Evolutionary conservation across 2,329 filamentous ascomycete species (phyloP).

Genomic region (Fusarium napiforme): DNA sequence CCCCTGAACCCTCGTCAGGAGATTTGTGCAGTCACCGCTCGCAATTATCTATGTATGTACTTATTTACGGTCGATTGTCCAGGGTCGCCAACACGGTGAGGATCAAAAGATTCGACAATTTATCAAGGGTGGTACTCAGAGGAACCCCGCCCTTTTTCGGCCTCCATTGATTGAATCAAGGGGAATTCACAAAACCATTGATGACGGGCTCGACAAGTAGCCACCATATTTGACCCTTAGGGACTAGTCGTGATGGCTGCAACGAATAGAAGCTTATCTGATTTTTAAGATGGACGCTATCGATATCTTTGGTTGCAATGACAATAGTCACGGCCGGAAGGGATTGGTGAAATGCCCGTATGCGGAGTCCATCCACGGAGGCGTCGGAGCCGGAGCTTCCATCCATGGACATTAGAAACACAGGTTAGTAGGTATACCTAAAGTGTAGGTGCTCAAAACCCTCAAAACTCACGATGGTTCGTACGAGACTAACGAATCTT

Average conservation of each 20-base stretch:
- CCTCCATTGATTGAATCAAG: slow-evolving; percentile 34
- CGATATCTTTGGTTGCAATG: slow-evolving; percentile 22
- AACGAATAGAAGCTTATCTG: slow-evolving; percentile 14
- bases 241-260: slow-evolving; percentile 19
- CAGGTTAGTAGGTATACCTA: not conserved
- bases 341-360: slow-evolving; percentile 10
- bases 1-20: slow-evolving; percentile 30
- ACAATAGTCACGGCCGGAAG: slow-evolving; percentile 22
- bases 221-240: not conserved
- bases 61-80: slow-evolving; percentile 6
- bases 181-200: not conserved
- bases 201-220: slow-evolving; percentile 13
- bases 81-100: slow-evolving; percentile 29
- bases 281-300: slow-evolving; percentile 13
- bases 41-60: not conserved
- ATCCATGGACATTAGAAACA: not conserved
- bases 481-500: not conserved
- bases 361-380: slow-evolving; percentile 19
- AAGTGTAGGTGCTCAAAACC: not conserved
- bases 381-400: slow-evolving; percentile 15
- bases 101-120: not conserved
- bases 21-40: slow-evolving; percentile 22
- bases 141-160: slow-evolving; percentile 24
- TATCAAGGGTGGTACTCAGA: not conserved
- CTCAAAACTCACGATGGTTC: not conserved